Conservation (phyloP, 345 rosid genomes). For the Aquilaria yunnanensis region DNA sequence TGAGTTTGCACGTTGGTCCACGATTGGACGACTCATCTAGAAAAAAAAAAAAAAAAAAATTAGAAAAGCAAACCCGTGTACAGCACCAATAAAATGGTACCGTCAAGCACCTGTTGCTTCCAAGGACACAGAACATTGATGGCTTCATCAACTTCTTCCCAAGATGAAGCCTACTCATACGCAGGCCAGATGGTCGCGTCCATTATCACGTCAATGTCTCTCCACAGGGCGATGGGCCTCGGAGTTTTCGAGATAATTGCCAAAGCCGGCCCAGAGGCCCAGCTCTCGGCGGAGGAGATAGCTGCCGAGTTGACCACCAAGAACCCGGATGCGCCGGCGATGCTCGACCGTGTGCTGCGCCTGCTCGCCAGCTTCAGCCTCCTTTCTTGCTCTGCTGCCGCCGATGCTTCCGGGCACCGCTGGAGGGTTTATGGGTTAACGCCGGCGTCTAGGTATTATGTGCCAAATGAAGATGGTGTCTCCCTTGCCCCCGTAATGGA, state of each 20-base stretch:
- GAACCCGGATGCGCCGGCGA: slow-evolving; percentile 17
- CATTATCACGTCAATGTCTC: slow-evolving; percentile 21
- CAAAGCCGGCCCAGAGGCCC: slow-evolving; percentile 16
- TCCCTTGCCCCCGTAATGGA: slow-evolving; percentile 3
- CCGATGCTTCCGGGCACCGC: background rate
- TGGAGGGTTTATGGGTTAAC: slow-evolving; percentile 17
- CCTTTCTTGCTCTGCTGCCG: slow-evolving; percentile 15
- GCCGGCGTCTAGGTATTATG: slow-evolving; percentile 25
- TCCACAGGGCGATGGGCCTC: slow-evolving; percentile 25
- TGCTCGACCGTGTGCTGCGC: slow-evolving; percentile 33
- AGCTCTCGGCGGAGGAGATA: slow-evolving; percentile 29
- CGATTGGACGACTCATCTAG: too few relatives aligned
- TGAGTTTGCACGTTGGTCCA: too few relatives aligned
- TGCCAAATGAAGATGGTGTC: slow-evolving; percentile 17
- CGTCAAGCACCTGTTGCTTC: too few relatives aligned
- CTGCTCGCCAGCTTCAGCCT: slow-evolving; percentile 24
- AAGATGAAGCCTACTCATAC: slow-evolving; percentile 5
- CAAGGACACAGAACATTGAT: too few relatives aligned
- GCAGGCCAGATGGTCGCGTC: slow-evolving; percentile 16
- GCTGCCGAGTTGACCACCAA: slow-evolving; percentile 12
- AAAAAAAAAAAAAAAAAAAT: too few relatives aligned
- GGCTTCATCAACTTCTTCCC: too few relatives aligned
- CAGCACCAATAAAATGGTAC: too few relatives aligned
- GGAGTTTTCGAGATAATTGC: slow-evolving; percentile 33
- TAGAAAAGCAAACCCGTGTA: too few relatives aligned